phyloP scores from a whole-genome alignment of 768 basidiomycete species.

The Punctularia strigosozonata region DNA sequence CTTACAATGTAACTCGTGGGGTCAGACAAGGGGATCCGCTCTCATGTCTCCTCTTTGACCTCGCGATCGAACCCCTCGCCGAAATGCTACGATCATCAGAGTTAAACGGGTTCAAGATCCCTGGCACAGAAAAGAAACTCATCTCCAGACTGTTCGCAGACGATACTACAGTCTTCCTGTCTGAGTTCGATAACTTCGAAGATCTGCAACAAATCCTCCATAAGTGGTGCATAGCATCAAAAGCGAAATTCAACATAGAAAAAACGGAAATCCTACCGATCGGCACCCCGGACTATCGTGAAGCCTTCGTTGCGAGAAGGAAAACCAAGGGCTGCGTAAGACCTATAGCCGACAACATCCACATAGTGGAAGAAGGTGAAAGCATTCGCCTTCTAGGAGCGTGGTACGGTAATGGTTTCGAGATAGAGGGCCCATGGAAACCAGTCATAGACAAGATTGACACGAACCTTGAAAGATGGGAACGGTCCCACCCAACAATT shows the following conservation, averaged over 20 bases:
- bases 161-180: constrained; percentile 13
- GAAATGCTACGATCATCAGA: constrained; percentile 1
- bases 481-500: constrained; percentile 6
- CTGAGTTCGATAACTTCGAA: constrained; percentile 6
- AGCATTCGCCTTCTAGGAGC: constrained; percentile 7
- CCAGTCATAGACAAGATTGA: constrained; percentile 13
- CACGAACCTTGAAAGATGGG: constrained; percentile 6
- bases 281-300: constrained; percentile 2
- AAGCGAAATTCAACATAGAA: constrained; percentile 10
- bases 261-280: constrained; percentile 11
- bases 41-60: constrained; percentile 7
- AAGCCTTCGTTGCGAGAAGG: neutral
- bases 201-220: constrained; percentile 7
- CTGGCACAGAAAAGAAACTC: constrained; percentile 2
- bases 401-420: constrained; percentile 12
- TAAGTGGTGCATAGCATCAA: constrained; percentile 11
- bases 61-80: constrained; percentile 6
- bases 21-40: constrained; percentile 8
- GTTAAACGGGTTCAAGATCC: constrained; percentile 9
- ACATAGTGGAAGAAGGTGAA: neutral
- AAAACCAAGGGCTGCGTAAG: neutral
- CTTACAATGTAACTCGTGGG: constrained; percentile 5
- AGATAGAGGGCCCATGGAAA: constrained; percentile 7
- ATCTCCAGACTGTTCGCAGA: constrained; percentile 13
- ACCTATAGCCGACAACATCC: neutral